Evolutionary conservation across 2,329 filamentous ascomycete species (phyloP), one percentile per base, ranked within the genome.

Genomic region (Cercospora sojina): DNA sequence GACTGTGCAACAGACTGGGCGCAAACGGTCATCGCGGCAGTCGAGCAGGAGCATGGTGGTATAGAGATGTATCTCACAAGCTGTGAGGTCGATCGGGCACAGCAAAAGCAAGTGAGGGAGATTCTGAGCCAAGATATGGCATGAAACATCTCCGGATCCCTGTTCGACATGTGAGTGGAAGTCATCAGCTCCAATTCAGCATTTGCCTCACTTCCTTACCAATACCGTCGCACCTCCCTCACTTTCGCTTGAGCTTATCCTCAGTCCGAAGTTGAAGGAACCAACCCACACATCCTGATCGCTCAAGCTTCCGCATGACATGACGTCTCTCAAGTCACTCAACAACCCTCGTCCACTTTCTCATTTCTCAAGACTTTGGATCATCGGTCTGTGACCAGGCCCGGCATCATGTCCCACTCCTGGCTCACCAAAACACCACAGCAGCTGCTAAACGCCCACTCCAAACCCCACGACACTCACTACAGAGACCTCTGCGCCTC

Each of bases 1-100:
- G 82, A 84, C 23, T 91, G 90, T 71, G 86, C 88, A 2, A 77
- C 79, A 4, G 84, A 86, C 2, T 88, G 93, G 80, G 87, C 92
- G n/a, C 71, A 76, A 16, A 82, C 80, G 10, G 83, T 93, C 3
- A 77, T 82, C 29, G 75, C 72, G 16, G 87, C 91, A 75, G 77
- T 96, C 5, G 74, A 85, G 1, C 77, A 81, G 3, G 83, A 79
- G 61, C 90, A 92, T 77, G 90, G 90, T 0, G 88, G 90, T 1
- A 80, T 92, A 1, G 79, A 86, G 35, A 78, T 75, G 9, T 96
- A 96, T 78, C 79, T 94, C 64, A 80, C 84, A 65, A 76, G 77
- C 2, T 88, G 90, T 74, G 90, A 90, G 5, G 78, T 84, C 32
- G 73, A 65, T 2, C 69, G 55, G 23, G 77, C 80, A 64, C 76